Base-by-base conservation (phyloP, 148 eudicot species). In the Camellia japonica region DNA sequence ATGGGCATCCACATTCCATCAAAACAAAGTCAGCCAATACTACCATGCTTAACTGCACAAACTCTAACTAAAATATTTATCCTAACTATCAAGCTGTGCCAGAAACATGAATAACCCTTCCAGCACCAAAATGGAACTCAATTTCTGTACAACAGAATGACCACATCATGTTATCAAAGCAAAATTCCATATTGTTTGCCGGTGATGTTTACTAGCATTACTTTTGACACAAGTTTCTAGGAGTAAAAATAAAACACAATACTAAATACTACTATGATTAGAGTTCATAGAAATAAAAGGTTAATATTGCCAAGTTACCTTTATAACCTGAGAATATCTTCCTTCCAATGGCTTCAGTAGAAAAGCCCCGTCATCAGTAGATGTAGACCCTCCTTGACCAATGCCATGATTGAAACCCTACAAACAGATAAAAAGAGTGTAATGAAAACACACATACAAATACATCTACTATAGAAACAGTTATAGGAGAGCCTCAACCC, bases 371-470 rank as follows among this genome's bases (percentile, higher is more conserved):
- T 78, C 83, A 63, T 75, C 60, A 47, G 46, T 43, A 44, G 85
- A 52, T 4, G 64, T 41, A 68, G 85, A 82, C 30, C 79, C 68
- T 64, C 42, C 79, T 58, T 65, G 69, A 72, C 80, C 71, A 75
- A 81, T 59, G 63, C 81, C 75, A 75, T 61, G 81, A 68, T 81
- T 83, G 67, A 42, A 63, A 79, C 76, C 72, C 84, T 82, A 67
- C 68, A 78, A 65, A 82, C n/a, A 82, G 18, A 71, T 77, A 30
- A 44, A 3, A 42, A 56, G 14, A 18, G 14, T 47, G 10, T 55
- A 46, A n/a, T 47, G n/a, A 20, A 49, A 69, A 69, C 60, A 19
- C 42, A 79, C 20, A 41, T 41, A 74, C 49, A 74, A 49, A 5
- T 30, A 74, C 15, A 7, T 18, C 18, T 74, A 47, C 19, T 16